A percentile compares a stretch with the other conserved stretches of the same genome.
phyloP scores from a whole-genome alignment of 306 rosid genomes.

The Gillenia trifoliata region DNA sequence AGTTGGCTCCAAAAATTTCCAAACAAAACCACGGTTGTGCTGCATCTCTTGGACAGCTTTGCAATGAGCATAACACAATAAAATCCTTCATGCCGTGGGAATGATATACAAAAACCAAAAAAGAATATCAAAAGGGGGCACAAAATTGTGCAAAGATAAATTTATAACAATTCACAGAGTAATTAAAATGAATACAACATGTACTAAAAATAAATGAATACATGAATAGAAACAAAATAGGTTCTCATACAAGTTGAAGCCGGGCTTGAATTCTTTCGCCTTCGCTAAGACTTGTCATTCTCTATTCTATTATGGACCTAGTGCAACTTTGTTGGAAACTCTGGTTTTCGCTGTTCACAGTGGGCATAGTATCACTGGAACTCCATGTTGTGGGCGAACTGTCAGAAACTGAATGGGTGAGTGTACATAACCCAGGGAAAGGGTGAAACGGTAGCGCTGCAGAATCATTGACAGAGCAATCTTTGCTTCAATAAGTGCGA shows the following conservation, averaged over 20 bases:
- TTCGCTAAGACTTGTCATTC: no score
- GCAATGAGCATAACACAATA: slow-evolving; percentile 26
- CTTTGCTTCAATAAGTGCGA: neutral
- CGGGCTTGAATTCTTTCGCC: no score
- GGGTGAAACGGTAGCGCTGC: neutral
- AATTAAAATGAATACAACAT: neutral
- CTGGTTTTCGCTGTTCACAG: neutral
- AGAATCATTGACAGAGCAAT: neutral
- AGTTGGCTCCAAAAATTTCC: no score
- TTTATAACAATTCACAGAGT: slow-evolving; percentile 11
- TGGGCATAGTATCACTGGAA: neutral
- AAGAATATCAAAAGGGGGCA: slow-evolving; percentile 31
- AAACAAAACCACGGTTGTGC: no score
- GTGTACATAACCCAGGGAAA: neutral
- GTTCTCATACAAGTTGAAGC: neutral
- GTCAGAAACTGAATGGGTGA: neutral
- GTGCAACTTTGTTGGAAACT: neutral
- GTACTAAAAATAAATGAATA: neutral
- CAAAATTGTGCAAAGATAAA: slow-evolving; percentile 8
- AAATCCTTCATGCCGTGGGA: slow-evolving; percentile 29
- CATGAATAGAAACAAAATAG: neutral
- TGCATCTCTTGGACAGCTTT: slow-evolving; percentile 17
- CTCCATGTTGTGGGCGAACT: neutral
- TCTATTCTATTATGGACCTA: no score
- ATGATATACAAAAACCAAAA: slow-evolving; percentile 24